Evolutionary conservation across 768 basidiomycete genomes (phyloP).

Genomic region (Lactarius hengduanensis): DNA sequence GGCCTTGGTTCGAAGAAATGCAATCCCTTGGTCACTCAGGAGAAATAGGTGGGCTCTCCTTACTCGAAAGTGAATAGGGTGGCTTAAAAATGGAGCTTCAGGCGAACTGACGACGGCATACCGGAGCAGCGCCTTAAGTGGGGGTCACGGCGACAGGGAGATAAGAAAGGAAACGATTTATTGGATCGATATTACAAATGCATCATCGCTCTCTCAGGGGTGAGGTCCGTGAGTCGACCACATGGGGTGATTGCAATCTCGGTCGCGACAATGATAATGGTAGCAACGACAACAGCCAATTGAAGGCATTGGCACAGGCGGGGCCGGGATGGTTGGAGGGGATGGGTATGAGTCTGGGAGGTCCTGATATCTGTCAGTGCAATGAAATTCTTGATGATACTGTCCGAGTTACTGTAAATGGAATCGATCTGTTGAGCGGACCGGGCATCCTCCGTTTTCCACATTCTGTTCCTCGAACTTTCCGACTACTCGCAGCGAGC

Average conservation of each 20-base stretch:
- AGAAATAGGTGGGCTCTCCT: background rate
- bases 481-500: too few relatives aligned
- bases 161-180: conserved; percentile 1
- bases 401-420: too few relatives aligned
- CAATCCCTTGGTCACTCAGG: background rate
- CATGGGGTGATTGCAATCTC: background rate
- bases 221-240: background rate
- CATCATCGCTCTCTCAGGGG: background rate
- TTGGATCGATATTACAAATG: background rate
- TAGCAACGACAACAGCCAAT: background rate
- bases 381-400: too few relatives aligned
- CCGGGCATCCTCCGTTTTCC: background rate
- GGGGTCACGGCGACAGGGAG: background rate
- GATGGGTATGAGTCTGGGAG: too few relatives aligned
- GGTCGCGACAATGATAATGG: background rate
- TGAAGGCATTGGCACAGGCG: background rate
- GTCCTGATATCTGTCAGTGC: too few relatives aligned
- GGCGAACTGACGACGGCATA: background rate
- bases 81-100: background rate
- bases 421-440: background rate
- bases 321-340: too few relatives aligned
- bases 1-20: conserved; percentile 14
- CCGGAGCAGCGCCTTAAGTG: background rate
- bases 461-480: background rate
- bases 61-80: too few relatives aligned